Evolutionary conservation across 192 early-diverging fungal species (phyloP).

Genomic region (Thamnidium elegans): DNA sequence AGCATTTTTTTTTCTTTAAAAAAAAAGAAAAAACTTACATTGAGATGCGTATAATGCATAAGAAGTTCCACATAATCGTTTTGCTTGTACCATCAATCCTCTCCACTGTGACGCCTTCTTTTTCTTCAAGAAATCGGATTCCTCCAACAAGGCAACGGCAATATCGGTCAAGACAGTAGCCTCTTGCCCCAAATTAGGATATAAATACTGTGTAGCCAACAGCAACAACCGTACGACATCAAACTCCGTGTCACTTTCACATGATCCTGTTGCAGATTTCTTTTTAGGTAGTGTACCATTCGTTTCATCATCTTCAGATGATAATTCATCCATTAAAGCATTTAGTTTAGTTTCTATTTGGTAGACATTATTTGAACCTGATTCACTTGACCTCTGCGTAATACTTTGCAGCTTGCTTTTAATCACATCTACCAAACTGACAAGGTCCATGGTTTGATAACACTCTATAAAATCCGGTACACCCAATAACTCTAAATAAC

Average conservation of each 20-base stretch:
- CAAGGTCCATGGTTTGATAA: neutral
- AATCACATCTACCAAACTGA: neutral
- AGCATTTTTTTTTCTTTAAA: too few relatives aligned
- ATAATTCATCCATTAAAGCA: neutral
- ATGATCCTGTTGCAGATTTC: slow-evolving; percentile 3
- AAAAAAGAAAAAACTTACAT: slow-evolving; percentile 1
- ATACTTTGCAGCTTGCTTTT: neutral
- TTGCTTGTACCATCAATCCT: slow-evolving; percentile 4
- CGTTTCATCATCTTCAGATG: neutral
- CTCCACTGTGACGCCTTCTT: slow-evolving; percentile 9
- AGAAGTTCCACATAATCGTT: neutral
- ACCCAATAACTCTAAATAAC: slow-evolving; percentile 56
- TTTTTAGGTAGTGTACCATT: neutral
- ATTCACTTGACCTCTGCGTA: neutral
- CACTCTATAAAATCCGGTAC: neutral
- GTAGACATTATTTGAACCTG: neutral
- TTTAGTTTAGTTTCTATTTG: slow-evolving; percentile 9
- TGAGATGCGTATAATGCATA: slow-evolving; percentile 10
- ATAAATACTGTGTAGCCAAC: neutral
- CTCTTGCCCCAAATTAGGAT: neutral
- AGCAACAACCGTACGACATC: slow-evolving; percentile 10
- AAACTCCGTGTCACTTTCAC: slow-evolving; percentile 7
- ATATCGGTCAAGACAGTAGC: neutral
- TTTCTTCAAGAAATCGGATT: slow-evolving; percentile 4
- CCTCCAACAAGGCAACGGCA: neutral